Evolutionary conservation across 2,329 filamentous ascomycete species (phyloP).

Genomic region (Calonectria montana): DNA sequence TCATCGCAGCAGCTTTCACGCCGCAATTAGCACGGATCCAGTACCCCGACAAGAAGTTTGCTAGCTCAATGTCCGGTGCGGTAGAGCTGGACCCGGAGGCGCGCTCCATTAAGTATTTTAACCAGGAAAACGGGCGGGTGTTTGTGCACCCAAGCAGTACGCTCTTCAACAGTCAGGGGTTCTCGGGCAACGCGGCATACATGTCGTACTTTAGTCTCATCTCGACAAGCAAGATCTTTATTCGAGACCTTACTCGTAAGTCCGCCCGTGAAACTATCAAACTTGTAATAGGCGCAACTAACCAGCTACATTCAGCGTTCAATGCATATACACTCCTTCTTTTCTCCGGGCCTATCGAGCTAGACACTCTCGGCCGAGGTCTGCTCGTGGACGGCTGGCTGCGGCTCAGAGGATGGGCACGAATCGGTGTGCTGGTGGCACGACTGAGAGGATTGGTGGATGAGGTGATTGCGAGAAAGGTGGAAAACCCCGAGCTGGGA

Average conservation of each 20-base stretch:
- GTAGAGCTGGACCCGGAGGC: constrained; percentile 95
- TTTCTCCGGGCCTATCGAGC: constrained; percentile 85
- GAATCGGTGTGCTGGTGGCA: constrained; percentile 90
- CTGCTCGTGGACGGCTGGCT: constrained; percentile 95
- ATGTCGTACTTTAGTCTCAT: constrained; percentile 94
- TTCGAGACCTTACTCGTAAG: constrained; percentile 89
- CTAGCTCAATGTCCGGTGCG: constrained; percentile 85
- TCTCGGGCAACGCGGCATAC: constrained; percentile 80
- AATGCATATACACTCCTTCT: constrained; percentile 90
- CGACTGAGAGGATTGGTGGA: constrained; percentile 89
- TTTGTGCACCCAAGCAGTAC: constrained; percentile 94
- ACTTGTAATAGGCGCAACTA: neutral
- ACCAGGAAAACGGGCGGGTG: constrained; percentile 84
- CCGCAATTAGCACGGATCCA: constrained; percentile 93
- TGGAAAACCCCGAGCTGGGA: constrained; percentile 77
- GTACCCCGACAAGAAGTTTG: constrained; percentile 96
- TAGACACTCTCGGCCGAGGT: constrained; percentile 89
- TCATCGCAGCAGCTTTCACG: constrained; percentile 79
- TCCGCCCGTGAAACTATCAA: constrained; percentile 36
- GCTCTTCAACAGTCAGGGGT: constrained; percentile 84
- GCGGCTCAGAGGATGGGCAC: constrained; percentile 86
- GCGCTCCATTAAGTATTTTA: constrained; percentile 91
- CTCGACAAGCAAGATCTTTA: constrained; percentile 90
- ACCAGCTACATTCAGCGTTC: constrained; percentile 69
- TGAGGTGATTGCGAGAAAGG: constrained; percentile 81